Evolutionary conservation across 106 monocot species (phyloP), one percentile per base, ranked within the genome.

Genomic region (Apostasia shenzhenica): DNA sequence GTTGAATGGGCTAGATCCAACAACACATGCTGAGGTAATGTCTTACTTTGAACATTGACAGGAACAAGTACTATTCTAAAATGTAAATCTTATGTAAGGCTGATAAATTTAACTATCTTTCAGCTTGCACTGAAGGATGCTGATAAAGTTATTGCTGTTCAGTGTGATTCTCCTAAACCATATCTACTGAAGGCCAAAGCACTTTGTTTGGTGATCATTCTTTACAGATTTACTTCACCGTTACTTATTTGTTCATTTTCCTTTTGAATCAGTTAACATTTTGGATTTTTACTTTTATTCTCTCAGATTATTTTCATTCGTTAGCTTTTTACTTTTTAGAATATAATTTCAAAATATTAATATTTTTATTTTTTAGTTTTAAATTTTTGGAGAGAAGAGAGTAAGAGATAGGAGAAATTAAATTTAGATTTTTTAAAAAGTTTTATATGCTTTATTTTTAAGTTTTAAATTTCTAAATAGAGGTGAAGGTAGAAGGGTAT

Each of bases 51-150:
- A 49, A 8, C 49, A 58, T 60, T 6, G 8, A 8, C 44, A 45
- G 26, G 43, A 67, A 8, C 43, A 48, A 48, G 10, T 57, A 12
- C 40, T 39, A 58, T 46, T 38, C 48, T 2, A 54, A 43, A 11
- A 6, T 45, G 44, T 41, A 1, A n/a, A 47, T 26, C 26, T 26
- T 26, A 26, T 26, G 26, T 26, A 5, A 26, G 55, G 54, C 46
- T 72, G 60, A 69, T 68, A 62, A 14, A 63, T 77, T 72, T 8
- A 11, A 41, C 48, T 72, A 37, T 4, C 7, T 73, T 77, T 60
- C 79, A 99, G 97, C 82, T 99, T 72, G 89, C 92, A 57, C 67
- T 92, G 44, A 99, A 90, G 78, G 97, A 99, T 90, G 89, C 92
- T 65, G 92, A 92, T 49, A 99, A 85, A 77, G 81, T 85, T 56